These are phyloP conservation scores for Omphalotus guepiniiformis DNA, from an alignment of 768 basidiomycete genomes.

Conservation along the genomic window DNA sequence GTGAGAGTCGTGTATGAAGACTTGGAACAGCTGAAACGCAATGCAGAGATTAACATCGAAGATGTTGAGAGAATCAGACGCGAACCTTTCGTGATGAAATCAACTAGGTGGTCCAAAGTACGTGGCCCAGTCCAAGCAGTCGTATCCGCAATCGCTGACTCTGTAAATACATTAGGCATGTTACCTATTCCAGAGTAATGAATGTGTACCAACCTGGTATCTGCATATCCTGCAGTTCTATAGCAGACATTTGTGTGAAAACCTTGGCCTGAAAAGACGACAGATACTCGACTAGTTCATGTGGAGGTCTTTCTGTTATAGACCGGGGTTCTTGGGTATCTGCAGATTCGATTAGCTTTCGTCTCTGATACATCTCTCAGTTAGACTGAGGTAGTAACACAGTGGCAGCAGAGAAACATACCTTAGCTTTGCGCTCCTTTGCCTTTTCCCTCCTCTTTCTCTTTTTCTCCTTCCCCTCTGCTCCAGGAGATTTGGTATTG, in stretches of 20 bases:
- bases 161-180: conserved; percentile 30
- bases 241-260: conserved; percentile 59
- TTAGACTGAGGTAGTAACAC: conserved; percentile 11
- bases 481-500: conserved; percentile 2
- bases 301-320: conserved; percentile 54
- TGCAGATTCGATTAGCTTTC: conserved; percentile 48
- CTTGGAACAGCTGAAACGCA: conserved; percentile 54
- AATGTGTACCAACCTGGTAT: conserved; percentile 65
- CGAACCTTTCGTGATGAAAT: conserved; percentile 75
- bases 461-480: conserved; percentile 53
- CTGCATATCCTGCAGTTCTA: conserved; percentile 77
- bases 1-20: conserved; percentile 65
- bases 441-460: conserved; percentile 71
- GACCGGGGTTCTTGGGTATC: conserved; percentile 37
- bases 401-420: conserved; percentile 14
- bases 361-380: conserved; percentile 41
- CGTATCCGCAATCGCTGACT: conserved; percentile 70
- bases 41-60: conserved; percentile 1
- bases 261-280: conserved; percentile 63
- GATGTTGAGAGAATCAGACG: not conserved
- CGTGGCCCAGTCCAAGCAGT: conserved; percentile 67
- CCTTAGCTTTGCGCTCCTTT: conserved; percentile 72
- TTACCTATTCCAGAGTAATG: not conserved
- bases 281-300: conserved; percentile 58
- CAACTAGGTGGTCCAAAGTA: conserved; percentile 63